These are phyloP conservation scores for Omphalotus olearius DNA, from an alignment of 1,284 basidiomycete species.

Conservation along the genomic window DNA sequence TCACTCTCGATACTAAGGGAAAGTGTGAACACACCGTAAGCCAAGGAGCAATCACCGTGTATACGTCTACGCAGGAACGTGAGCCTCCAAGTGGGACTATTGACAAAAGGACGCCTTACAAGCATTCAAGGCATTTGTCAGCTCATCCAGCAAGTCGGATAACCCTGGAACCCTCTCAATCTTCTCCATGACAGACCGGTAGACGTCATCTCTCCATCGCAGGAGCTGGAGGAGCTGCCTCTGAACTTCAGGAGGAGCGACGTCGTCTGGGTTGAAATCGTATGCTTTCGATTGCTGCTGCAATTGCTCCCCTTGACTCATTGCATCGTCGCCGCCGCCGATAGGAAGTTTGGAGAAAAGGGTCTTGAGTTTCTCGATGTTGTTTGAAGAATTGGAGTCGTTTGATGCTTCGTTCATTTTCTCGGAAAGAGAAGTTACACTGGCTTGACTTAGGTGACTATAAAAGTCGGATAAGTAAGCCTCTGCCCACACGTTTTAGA, in stretches of 20 bases:
- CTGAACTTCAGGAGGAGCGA: conserved; percentile 71
- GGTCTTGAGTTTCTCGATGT: conserved; percentile 38
- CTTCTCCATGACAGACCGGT: conserved; percentile 41
- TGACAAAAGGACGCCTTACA: conserved; percentile 34
- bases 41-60: conserved; percentile 69
- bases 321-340: conserved; percentile 45
- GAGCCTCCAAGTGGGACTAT: too few species aligned
- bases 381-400: conserved; percentile 27
- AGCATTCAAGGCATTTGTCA: conserved; percentile 61
- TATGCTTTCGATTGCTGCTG: conserved; percentile 49
- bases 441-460: conserved; percentile 65
- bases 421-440: conserved; percentile 74
- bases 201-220: conserved; percentile 67
- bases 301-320: conserved; percentile 50
- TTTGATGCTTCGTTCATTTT: conserved; percentile 52
- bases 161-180: conserved; percentile 71
- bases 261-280: conserved; percentile 51
- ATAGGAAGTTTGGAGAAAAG: conserved; percentile 52
- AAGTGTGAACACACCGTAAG: conserved; percentile 36
- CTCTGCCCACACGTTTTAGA: background rate
- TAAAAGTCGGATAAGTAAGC: conserved; percentile 6
- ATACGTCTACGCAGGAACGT: conserved; percentile 43
- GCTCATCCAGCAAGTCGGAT: conserved; percentile 62
- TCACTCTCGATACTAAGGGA: background rate
- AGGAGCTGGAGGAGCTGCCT: conserved; percentile 63